phyloP scores from a whole-genome alignment of 345 rosid genomes.

The Cardiospermum halicacabum region DNA sequence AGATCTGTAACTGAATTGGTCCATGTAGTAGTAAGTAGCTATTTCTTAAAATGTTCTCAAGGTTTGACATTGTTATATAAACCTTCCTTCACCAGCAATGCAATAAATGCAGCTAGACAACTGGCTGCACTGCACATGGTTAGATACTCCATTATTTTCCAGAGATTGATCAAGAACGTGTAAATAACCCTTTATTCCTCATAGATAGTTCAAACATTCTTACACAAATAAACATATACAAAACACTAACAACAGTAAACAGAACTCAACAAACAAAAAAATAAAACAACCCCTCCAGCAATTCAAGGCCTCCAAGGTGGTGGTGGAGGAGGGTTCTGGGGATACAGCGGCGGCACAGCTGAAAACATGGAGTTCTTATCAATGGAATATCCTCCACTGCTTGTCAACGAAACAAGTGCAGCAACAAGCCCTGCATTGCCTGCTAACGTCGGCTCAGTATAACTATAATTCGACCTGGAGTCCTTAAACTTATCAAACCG shows the following conservation, averaged over 20 bases:
- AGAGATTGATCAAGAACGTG: not conserved
- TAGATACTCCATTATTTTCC: no score
- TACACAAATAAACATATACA: not conserved
- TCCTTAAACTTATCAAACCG: slow-evolving; percentile 58
- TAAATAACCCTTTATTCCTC: not conserved
- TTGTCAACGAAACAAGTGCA: slow-evolving; percentile 69
- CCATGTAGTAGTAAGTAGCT: no score
- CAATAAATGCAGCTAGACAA: not conserved
- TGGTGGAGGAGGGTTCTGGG: slow-evolving; percentile 76
- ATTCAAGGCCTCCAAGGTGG: slow-evolving; percentile 75
- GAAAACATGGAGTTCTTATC: slow-evolving; percentile 66
- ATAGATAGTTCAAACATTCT: not conserved
- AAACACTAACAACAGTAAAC: not conserved
- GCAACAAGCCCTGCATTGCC: slow-evolving; percentile 85
- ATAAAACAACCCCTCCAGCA: not conserved
- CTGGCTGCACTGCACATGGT: no score
- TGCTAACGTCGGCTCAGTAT: slow-evolving; percentile 79
- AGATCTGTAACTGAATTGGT: no score
- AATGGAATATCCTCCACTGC: slow-evolving; percentile 42
- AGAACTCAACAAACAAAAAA: not conserved
- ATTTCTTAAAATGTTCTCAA: no score
- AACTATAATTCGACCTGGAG: slow-evolving; percentile 45
- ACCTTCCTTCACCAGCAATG: no score
- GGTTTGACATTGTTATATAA: no score
- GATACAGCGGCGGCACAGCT: slow-evolving; percentile 74